Evolutionary conservation across 2,329 filamentous ascomycete genomes (phyloP), one percentile per base, ranked within the genome.

Genomic region (Calonectria hawksworthii): DNA sequence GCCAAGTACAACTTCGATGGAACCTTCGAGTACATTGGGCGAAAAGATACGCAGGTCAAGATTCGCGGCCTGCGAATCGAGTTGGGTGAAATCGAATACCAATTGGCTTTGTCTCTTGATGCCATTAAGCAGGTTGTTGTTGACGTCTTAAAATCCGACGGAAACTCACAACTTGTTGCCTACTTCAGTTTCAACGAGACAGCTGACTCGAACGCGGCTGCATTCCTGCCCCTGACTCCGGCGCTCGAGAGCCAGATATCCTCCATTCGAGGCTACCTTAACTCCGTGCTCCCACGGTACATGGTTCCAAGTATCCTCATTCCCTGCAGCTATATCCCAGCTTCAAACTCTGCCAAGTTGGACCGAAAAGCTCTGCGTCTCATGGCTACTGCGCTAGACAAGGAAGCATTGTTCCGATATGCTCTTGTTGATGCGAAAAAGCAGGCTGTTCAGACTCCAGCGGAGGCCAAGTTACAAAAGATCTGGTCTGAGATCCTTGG

Each of bases 401-500:
- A 66, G 64, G 26, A 72, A 1, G 61, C 28, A 11, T 74, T 38
- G 65, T 47, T 26, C 26, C 52, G 18, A 23, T 68, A 68, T 18
- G 32, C 65, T 2, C 65, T 44, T 6, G 65, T 56, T 23, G 7
- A 28, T 4, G 23, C 32, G 1, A 56, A 68, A 14, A 74, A 74
- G 26, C 47, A 28, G 2, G 52, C 70, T 4, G 63, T 66, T 26
- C 41, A 66, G 21, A 68, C 69, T 3, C 18, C 38, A 23, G 26
- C 61, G 14, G 32, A 83, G 38, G 47, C 67, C 11, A 79, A 78
- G 0, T 75, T 87, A 23, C 83, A 80, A 18, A 64, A 73, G 23
- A 79, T 85, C 34, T 89, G 87, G 86, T 80, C 81, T 4, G 78
- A 82, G 0, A 78, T 86, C 0, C 81, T 89, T 6, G 76, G 77